phyloP scores from a whole-genome alignment of 306 rosid species.

The Medicago ruthenica region DNA sequence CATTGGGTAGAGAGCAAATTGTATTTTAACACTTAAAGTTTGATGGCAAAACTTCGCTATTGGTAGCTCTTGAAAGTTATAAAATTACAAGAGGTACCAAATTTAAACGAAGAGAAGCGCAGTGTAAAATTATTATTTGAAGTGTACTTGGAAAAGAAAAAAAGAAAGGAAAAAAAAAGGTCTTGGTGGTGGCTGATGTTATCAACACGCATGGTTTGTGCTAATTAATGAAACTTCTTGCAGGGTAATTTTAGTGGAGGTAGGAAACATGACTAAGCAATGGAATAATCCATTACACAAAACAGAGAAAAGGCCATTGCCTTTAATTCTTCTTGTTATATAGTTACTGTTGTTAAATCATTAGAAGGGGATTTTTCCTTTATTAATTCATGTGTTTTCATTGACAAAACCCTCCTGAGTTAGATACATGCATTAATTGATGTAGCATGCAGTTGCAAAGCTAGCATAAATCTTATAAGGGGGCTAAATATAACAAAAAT shows the following conservation, averaged over 20 bases:
- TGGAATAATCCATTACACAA: background rate
- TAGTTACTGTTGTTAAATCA: background rate
- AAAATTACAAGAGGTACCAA: background rate
- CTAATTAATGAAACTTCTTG: background rate
- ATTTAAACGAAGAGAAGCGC: background rate
- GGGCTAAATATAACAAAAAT: too few species aligned
- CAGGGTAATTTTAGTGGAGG: background rate
- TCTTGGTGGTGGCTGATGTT: conserved; percentile 46
- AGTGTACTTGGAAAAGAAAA: too few species aligned
- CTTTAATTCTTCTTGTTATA: background rate
- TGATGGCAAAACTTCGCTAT: conserved; percentile 2
- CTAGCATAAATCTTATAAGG: too few species aligned
- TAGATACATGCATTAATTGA: too few species aligned
- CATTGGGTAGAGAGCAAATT: conserved; percentile 19
- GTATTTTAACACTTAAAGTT: conserved; percentile 19
- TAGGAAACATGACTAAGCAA: background rate
- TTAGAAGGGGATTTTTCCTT: too few species aligned
- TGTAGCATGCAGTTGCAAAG: background rate
- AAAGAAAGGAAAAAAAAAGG: conserved; percentile 28
- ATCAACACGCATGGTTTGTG: conserved; percentile 51
- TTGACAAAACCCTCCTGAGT: background rate
- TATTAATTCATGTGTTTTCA: background rate
- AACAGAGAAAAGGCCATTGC: background rate
- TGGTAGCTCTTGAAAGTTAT: background rate
- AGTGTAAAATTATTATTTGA: conserved; percentile 23